Percentiles rank a stretch among this genome's conserved stretches.
Conservation (phyloP, 805 yeast genomes). For the Kodamaea restingae region DNA sequence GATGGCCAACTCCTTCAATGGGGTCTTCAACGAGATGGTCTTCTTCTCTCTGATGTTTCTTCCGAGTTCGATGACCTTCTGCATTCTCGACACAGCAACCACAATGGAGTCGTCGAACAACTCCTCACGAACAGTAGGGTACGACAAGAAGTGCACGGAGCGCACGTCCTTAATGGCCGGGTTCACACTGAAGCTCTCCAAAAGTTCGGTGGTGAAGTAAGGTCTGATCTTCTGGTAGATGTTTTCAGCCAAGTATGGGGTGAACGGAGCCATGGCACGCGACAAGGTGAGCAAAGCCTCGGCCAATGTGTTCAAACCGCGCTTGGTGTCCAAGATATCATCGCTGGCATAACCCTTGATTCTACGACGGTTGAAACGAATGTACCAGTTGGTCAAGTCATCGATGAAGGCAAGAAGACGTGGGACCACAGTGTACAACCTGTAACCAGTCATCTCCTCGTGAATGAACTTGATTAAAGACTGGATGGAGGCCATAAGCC, state of each 20-base stretch:
- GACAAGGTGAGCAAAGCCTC: conserved; percentile 85
- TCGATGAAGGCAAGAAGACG: conserved; percentile 84
- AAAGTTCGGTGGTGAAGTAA: conserved; percentile 56
- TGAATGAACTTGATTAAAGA: conserved; percentile 83
- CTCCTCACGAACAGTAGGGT: conserved; percentile 79
- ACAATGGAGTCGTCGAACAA: conserved; percentile 81
- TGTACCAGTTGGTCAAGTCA: conserved; percentile 97
- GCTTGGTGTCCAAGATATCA: conserved; percentile 77
- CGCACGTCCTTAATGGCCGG: conserved; percentile 54
- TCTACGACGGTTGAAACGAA: conserved; percentile 96
- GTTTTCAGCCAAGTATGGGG: conserved; percentile 91
- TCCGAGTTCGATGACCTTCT: conserved; percentile 92
- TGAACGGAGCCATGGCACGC: conserved; percentile 98
- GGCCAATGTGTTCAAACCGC: conserved; percentile 85
- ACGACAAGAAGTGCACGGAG: conserved; percentile 92
- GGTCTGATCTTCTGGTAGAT: conserved; percentile 73
- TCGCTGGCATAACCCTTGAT: conserved; percentile 79
- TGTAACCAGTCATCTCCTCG: conserved; percentile 82
- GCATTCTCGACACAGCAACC: conserved; percentile 90
- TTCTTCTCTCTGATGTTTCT: conserved; percentile 96
- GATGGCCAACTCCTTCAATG: conserved; percentile 82
- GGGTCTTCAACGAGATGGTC: conserved; percentile 89
- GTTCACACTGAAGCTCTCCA: conserved; percentile 40
- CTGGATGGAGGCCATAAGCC: conserved; percentile 97
- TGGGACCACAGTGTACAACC: conserved; percentile 95